These are phyloP conservation scores for Aspergillus sclerotiicarbonarius DNA, from an alignment of 495 filamentous ascomycete species.

Conservation along the genomic window DNA sequence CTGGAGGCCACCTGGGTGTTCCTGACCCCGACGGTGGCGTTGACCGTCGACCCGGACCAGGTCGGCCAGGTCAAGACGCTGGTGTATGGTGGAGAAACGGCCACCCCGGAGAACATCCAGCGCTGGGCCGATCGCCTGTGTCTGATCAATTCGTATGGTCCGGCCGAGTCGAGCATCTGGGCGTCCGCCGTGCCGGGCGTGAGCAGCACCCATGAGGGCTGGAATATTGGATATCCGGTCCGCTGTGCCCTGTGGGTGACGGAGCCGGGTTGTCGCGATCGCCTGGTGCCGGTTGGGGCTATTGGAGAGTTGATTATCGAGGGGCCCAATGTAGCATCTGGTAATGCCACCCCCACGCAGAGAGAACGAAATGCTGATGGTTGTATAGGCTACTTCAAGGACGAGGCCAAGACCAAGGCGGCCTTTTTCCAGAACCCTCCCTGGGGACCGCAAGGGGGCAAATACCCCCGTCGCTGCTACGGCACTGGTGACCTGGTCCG, in stretches of 20 bases:
- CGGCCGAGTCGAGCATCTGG: conserved; percentile 29
- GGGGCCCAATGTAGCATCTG: conserved; percentile 37
- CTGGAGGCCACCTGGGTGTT: conserved; percentile 29
- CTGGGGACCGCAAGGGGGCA: conserved; percentile 1
- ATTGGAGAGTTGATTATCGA: conserved; percentile 46
- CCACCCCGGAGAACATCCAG: conserved; percentile 12
- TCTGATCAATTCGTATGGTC: conserved; percentile 31
- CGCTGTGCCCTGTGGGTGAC: conserved; percentile 34
- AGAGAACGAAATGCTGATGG: too few species aligned
- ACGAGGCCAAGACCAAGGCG: conserved; percentile 27
- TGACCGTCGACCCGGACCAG: conserved; percentile 24
- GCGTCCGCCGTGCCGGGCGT: conserved; percentile 12
- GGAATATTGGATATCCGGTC: conserved; percentile 15
- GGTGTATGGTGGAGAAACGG: conserved; percentile 21
- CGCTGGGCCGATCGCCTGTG: conserved; percentile 15
- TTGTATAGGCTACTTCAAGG: conserved; percentile 43
- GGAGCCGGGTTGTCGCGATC: conserved; percentile 32
- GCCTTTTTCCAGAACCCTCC: conserved; percentile 27
- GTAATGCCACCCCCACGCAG: too few species aligned
- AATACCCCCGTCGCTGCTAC: conserved; percentile 9
- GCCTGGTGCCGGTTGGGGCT: conserved; percentile 37
- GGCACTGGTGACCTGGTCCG: conserved; percentile 28
- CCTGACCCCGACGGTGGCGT: conserved; percentile 31
- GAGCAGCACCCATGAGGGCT: conserved; percentile 16
- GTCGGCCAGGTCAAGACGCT: conserved; percentile 27